Base-by-base conservation (phyloP, 352 stramenopile genomes). In the Pythium apleroticum region DNA sequence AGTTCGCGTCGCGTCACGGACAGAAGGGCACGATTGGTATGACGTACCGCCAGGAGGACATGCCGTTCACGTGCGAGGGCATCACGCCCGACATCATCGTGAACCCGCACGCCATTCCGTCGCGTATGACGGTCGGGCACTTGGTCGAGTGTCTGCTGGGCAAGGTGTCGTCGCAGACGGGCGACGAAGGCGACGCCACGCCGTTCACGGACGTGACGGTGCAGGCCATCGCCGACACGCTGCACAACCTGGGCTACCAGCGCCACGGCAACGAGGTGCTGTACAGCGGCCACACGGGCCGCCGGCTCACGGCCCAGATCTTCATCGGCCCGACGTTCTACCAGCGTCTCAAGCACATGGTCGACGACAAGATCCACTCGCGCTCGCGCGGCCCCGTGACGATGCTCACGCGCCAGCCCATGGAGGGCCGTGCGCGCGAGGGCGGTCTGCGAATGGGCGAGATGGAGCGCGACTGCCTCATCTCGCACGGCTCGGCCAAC, bases 281-380 rank as follows among this genome's bases (percentile, higher is more conserved):
- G 73, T 99, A 99, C 84, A 98, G 97, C 77, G 98, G 98, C 19
- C 97, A 99, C 84, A 99, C 98, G n/a, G 98, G 98, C 17, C 88
- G 97, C 35, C 91, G 87, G 0, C 76, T 99, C 65, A 96, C 96
- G 54, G 94, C 97, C 30, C 85, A 98, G 67, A 98, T 99, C 60
- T 99, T 99, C 82, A 98, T 99, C 61, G 98, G 98, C 27, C 98
- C 98, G 37, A 99, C 96, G 41, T 99, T 99, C 84, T 99, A 99
- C 86, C 98, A 99, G 82, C 90, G 97, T 28, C 79, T 99, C 65
- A 99, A 99, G 92, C 98, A 99, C 83, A 98, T 99, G 84, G 98
- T 98, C 54, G 97, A 99, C 75, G 98, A 99, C 78, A 99, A 99
- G 90, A 99, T 99, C 63, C 98, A 99, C 85, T 98, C 95, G 63